phyloP scores from a whole-genome alignment of 768 basidiomycete genomes.

The Suillus cothurnatus region DNA sequence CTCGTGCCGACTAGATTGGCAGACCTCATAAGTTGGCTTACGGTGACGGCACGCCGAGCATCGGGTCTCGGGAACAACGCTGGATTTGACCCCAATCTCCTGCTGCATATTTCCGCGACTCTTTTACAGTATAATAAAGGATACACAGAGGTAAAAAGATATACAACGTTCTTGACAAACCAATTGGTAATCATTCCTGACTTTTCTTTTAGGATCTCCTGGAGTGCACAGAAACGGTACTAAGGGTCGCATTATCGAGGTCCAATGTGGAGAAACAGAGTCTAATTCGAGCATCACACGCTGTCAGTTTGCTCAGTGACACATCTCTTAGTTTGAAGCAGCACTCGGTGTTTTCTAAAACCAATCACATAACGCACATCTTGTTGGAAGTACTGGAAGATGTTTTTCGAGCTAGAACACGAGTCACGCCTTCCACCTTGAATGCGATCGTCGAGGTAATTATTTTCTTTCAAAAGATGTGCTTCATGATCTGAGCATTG shows the following conservation, averaged over 20 bases:
- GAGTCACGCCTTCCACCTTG: conserved; percentile 50
- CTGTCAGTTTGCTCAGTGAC: conserved; percentile 47
- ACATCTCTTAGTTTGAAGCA: conserved; percentile 25
- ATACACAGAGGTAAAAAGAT: conserved; percentile 51
- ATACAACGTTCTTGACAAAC: neutral
- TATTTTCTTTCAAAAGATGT: conserved; percentile 2
- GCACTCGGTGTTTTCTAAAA: neutral
- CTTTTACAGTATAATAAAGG: conserved; percentile 64
- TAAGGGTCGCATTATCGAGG: conserved; percentile 55
- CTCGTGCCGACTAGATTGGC: conserved; percentile 12
- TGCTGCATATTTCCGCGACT: conserved; percentile 51
- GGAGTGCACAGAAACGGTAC: conserved; percentile 56
- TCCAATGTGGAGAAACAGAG: conserved; percentile 31
- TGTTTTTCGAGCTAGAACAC: conserved; percentile 53
- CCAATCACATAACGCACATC: conserved; percentile 36
- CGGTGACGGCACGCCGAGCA: conserved; percentile 51
- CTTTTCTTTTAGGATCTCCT: conserved; percentile 56
- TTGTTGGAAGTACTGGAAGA: conserved; percentile 57
- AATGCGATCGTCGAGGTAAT: conserved; percentile 56
- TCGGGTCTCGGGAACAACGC: conserved; percentile 8
- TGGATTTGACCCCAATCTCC: conserved; percentile 53
- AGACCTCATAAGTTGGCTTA: conserved; percentile 63
- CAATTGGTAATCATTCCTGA: neutral
- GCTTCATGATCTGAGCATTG: conserved; percentile 9
- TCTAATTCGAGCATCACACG: conserved; percentile 27